Conservation (phyloP, 805 yeast genomes). For the Metschnikowia peoriensis region DNA sequence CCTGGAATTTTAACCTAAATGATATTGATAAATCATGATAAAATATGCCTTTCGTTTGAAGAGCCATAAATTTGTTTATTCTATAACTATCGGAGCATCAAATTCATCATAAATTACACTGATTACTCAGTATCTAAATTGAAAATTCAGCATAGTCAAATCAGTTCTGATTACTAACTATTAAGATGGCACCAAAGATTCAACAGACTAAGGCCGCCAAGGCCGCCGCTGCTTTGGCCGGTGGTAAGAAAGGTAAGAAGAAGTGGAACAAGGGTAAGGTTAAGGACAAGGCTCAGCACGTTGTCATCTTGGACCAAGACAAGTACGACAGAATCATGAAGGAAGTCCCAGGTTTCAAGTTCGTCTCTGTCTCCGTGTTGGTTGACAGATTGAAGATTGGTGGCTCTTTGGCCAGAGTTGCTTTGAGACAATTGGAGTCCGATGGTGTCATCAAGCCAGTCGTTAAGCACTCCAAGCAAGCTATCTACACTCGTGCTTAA, state of each 20-base stretch:
- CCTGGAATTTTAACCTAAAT: not conserved
- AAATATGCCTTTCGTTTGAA: too few relatives aligned
- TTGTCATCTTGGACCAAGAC: constrained; percentile 95
- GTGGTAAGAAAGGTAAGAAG: constrained; percentile 99
- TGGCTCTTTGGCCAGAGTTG: constrained; percentile 99
- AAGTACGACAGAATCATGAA: constrained; percentile 98
- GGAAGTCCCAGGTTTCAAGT: constrained; percentile 99
- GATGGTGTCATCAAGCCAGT: constrained; percentile 95
- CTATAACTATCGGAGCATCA: too few relatives aligned
- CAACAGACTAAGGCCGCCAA: constrained; percentile 99
- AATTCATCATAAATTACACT: too few relatives aligned
- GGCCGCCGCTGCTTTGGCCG: constrained; percentile 99
- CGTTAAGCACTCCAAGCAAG: constrained; percentile 94
- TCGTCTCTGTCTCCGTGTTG: constrained; percentile 94
- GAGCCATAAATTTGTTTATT: too few relatives aligned
- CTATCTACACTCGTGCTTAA: constrained; percentile 83
- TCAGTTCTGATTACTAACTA: constrained; percentile 1
- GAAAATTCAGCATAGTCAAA: not conserved
- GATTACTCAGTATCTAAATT: not conserved
- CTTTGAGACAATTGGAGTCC: constrained; percentile 90
- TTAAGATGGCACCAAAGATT: constrained; percentile 92
- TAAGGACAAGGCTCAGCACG: constrained; percentile 99
- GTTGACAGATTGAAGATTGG: constrained; percentile 99
- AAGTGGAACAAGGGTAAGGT: constrained; percentile 99
- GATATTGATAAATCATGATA: too few relatives aligned